Percentiles rank a stretch among this genome's conserved stretches.
Conservation (phyloP, 345 rosid genomes). For the Citropsis articulata region DNA sequence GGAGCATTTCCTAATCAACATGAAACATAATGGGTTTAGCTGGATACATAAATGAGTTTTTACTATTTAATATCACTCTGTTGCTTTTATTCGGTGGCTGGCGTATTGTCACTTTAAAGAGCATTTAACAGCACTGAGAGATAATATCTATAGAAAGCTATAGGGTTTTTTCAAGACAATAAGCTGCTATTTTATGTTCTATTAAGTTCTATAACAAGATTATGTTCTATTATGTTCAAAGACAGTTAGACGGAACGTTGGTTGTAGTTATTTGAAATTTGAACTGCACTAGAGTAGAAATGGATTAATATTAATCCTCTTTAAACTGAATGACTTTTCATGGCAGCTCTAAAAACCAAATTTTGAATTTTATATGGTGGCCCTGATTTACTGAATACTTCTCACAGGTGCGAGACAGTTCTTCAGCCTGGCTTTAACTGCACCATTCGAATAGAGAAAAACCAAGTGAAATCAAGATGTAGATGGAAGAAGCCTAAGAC, state of each 20-base stretch:
- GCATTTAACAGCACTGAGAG: background rate
- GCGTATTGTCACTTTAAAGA: background rate
- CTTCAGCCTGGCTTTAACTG: slow-evolving; percentile 76
- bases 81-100: background rate
- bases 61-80: background rate
- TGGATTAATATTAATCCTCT: background rate
- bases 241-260: background rate
- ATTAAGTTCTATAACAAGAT: background rate
- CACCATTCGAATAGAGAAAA: slow-evolving; percentile 60
- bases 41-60: background rate
- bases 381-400: slow-evolving; percentile 8
- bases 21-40: background rate
- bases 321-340: background rate
- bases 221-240: too few relatives aligned
- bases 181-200: background rate
- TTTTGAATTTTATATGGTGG: background rate
- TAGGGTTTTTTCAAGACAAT: background rate
- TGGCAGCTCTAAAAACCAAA: background rate
- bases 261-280: background rate
- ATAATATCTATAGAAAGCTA: background rate
- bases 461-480: slow-evolving; percentile 27
- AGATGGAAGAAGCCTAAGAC: slow-evolving; percentile 30
- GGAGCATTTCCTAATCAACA: background rate
- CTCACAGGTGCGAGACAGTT: slow-evolving; percentile 69
- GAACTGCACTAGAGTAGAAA: background rate